Base-by-base conservation (phyloP, 345 rosid genomes). In the Linum lewisii region DNA sequence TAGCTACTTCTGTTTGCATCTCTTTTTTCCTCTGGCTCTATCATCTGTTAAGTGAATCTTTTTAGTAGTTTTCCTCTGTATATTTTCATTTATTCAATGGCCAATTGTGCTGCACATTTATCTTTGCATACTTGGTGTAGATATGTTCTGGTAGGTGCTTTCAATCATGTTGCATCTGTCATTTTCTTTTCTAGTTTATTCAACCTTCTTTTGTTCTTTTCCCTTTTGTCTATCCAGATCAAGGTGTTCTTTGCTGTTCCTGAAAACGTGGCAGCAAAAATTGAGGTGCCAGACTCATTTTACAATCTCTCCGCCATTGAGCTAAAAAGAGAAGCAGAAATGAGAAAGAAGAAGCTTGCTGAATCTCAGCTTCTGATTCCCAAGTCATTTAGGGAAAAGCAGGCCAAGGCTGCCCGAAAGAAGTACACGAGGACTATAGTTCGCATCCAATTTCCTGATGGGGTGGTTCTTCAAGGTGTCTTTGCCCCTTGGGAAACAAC, bases 401-500 rank as follows among this genome's bases (percentile, higher is more conserved):
- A 84, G 72, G 91, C 88, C 18, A 79, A 93, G 80, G 95, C 91
- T 18, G 77, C 81, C 8, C 77, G 85, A 72, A 89, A 59, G 68
- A 82, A 73, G 67, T 87, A 93, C 67, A 69, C 58, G 64, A 82
- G 81, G 69, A 71, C 86, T 26, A 57, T 93, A 22, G 83, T 93
- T 54, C 88, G 94, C 44, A 59, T 89, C 49, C 99, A 93, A 68
- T 93, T 93, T 68, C 99, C 95, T 0, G 99, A 93, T 7, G 94
- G 91, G 11, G 88, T 87, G 66, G 93, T 89, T 57, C 91, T 93
- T 65, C 99, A 89, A 69, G 99, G 91, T 37, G 75, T 81, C 62
- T 93, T 93, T 71, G 80, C 84, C 57, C 97, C 99, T 54, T 82
- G 87, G 95, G 97, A 93, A 75, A 73, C 74, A 52, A 93, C 99